These are phyloP conservation scores for Diaporthe vexans DNA, from an alignment of 2,329 filamentous ascomycete genomes.

Conservation along the genomic window DNA sequence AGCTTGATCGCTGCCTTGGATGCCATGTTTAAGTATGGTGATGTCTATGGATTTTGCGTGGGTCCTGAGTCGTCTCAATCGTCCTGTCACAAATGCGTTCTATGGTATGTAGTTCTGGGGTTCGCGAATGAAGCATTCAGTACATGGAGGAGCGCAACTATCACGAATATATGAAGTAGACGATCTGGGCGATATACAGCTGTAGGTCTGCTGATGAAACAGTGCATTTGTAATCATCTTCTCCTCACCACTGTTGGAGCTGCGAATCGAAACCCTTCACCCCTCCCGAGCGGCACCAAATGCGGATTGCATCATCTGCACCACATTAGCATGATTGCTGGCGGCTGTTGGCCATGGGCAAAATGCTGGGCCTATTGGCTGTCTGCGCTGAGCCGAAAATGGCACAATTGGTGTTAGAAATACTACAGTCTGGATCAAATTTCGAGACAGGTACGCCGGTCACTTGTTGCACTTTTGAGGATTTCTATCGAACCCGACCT, in stretches of 20 bases:
- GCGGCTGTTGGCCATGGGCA: neutral
- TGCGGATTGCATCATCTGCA: constrained; percentile 39
- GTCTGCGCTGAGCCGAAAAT: neutral
- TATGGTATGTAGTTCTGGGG: too few relatives aligned
- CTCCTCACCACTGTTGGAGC: constrained; percentile 6
- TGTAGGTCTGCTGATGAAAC: neutral
- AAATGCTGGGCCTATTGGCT: neutral
- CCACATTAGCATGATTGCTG: constrained; percentile 13
- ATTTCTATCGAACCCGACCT: too few relatives aligned
- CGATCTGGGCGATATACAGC: neutral
- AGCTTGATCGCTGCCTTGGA: constrained; percentile 68
- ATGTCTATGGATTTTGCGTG: neutral
- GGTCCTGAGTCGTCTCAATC: neutral
- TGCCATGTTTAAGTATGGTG: constrained; percentile 46
- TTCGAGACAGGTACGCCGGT: too few relatives aligned
- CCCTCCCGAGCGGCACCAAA: constrained; percentile 30
- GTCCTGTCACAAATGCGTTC: too few relatives aligned
- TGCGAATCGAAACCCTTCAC: constrained; percentile 6
- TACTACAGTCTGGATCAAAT: neutral
- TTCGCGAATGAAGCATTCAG: too few relatives aligned
- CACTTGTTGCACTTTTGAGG: neutral
- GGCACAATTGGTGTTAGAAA: neutral
- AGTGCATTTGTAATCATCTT: constrained; percentile 32
- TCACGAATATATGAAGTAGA: neutral
- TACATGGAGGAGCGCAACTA: neutral